Evolutionary conservation across 306 rosid genomes (phyloP), one percentile per base, ranked within the genome.

Genomic region (Lathyrus tuberosus): DNA sequence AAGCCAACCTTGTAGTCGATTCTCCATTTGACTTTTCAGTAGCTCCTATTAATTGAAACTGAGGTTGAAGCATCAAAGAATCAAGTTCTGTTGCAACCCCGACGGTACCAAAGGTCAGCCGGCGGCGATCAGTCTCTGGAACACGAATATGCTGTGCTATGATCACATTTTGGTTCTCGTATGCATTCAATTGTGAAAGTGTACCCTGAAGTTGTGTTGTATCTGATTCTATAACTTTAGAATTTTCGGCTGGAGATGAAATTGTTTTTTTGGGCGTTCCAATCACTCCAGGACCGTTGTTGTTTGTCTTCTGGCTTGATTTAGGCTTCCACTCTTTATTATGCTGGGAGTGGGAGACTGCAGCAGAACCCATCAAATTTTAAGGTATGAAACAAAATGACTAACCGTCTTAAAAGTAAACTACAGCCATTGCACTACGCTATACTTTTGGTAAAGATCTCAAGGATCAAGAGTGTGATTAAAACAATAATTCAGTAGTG

Each of bases 311-410:
- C 82, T 86, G 88, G 85, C 96, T 91, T 64, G 87, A 84, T 74
- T 95, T 95, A 47, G 99, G 99, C 78, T 87, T 95, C 99, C 99
- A 95, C 83, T 87, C 95, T 79, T 87, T 94, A 77, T 83, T 91
- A 67, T 87, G 89, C 79, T 89, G 99, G 58, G 90, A 65, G 72
- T 89, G 99, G 58, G 90, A 65, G 74, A 80, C 99, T 95, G 93
- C 88, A 86, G 58, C 63, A 79, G 52, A 72, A 82, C 47, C 51
- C 66, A 57, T 72, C 72, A 77, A 48, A 72, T 63, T 74, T 73
- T 31, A 20, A 71, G 67, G 4, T 31, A 76, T 62, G 44, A 43
- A 79, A 16, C 22, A 54, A 51, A 74, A 28, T 52, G 49, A 51
- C 48, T 15, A 65, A 59, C 31, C 4, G 60, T 14, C 31, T 10